Conservation (phyloP, 1,284 basidiomycete species). For the Phellinidium pouzarii region DNA sequence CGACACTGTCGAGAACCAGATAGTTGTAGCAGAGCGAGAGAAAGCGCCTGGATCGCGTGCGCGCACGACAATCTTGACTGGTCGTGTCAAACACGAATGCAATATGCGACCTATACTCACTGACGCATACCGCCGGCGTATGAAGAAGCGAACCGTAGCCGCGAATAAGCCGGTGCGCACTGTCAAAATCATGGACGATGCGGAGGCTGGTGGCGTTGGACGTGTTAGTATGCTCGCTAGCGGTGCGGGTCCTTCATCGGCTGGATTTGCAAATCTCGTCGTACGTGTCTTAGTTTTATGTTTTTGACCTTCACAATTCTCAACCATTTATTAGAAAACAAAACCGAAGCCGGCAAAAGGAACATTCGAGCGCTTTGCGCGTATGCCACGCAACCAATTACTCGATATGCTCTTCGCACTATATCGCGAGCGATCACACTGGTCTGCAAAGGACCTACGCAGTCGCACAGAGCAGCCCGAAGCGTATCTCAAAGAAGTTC, state of each 20-base stretch:
- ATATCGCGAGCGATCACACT: constrained; percentile 77
- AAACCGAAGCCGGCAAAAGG: constrained; percentile 63
- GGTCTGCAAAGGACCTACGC: constrained; percentile 77
- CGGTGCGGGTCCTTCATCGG: constrained; percentile 29
- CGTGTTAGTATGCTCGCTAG: constrained; percentile 55
- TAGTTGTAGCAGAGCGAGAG: constrained; percentile 69
- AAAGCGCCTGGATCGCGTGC: constrained; percentile 57
- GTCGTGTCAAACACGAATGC: constrained; percentile 70
- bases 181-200: constrained; percentile 55
- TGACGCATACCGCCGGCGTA: constrained; percentile 54
- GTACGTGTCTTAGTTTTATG: constrained; percentile 34
- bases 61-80: constrained; percentile 67
- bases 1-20: constrained; percentile 67
- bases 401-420: constrained; percentile 78
- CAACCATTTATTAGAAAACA: constrained; percentile 37
- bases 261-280: constrained; percentile 49
- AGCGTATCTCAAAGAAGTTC: constrained; percentile 82
- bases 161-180: constrained; percentile 56
- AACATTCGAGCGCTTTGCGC: constrained; percentile 80
- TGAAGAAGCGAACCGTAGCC: constrained; percentile 52
- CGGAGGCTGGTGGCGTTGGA: constrained; percentile 54
- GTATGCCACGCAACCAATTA: constrained; percentile 85
- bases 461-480: constrained; percentile 88
- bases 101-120: constrained; percentile 59
- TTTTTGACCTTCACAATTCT: not conserved